A percentile compares a stretch with the other conserved stretches of the same genome.
Conservation (phyloP, 225 moss, liverwort and hornwort genomes). For the Bryum argenteum region DNA sequence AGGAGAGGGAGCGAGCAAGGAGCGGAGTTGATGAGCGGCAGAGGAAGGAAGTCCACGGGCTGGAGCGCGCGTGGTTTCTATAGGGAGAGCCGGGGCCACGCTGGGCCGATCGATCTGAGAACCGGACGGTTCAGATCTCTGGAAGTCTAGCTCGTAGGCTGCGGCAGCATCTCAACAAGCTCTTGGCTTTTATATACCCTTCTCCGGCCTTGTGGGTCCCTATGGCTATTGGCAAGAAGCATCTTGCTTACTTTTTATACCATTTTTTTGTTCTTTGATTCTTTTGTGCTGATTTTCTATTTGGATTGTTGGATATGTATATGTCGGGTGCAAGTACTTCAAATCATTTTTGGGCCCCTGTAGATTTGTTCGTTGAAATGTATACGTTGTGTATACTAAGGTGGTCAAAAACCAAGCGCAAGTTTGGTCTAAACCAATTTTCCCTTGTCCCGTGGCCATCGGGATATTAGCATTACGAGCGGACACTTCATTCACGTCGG, state of each 20-base stretch:
- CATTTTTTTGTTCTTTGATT: not conserved
- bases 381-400: too few relatives aligned
- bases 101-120: not conserved
- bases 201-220: not conserved
- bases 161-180: slow-evolving; percentile 17
- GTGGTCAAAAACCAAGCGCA: too few relatives aligned
- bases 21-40: not conserved
- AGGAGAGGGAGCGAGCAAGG: not conserved
- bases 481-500: too few relatives aligned
- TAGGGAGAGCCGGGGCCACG: not conserved
- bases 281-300: not conserved
- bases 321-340: not conserved
- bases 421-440: too few relatives aligned
- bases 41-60: not conserved
- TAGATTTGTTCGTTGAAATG: too few relatives aligned
- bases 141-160: slow-evolving; percentile 24
- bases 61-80: not conserved
- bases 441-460: too few relatives aligned
- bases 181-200: slow-evolving; percentile 16
- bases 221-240: not conserved
- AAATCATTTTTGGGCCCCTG: too few relatives aligned
- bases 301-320: slow-evolving; percentile 16
- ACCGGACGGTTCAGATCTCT: slow-evolving; percentile 4
- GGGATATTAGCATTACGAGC: too few relatives aligned
- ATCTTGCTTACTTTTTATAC: slow-evolving; percentile 9